Conservation (phyloP, 805 yeast species). For the Yarrowia porcina region DNA sequence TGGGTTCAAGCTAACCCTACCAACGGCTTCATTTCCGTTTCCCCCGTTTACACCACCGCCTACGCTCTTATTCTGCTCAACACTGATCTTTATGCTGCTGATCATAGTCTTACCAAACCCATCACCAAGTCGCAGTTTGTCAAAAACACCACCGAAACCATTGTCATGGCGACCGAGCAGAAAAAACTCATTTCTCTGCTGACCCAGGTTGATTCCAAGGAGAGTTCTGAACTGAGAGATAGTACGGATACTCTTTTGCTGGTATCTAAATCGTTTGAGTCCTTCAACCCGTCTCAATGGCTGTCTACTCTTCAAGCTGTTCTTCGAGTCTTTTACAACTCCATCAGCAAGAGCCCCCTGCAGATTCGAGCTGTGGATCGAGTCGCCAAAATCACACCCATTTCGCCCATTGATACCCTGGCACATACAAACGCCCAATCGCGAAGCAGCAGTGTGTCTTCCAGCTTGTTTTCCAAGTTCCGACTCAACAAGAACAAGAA, state of each 20-base stretch:
- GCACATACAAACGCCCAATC: slow-evolving; percentile 8
- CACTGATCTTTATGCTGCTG: slow-evolving; percentile 68
- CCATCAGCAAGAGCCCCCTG: slow-evolving; percentile 33
- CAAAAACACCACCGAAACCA: slow-evolving; percentile 49
- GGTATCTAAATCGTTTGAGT: slow-evolving; percentile 27
- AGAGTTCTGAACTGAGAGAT: not conserved
- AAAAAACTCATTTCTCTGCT: slow-evolving; percentile 30
- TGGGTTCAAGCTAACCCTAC: slow-evolving; percentile 53
- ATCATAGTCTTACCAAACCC: slow-evolving; percentile 36
- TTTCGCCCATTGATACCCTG: not conserved
- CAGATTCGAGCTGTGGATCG: slow-evolving; percentile 19
- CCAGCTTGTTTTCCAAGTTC: slow-evolving; percentile 9
- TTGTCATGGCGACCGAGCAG: slow-evolving; percentile 33
- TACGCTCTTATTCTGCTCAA: slow-evolving; percentile 70
- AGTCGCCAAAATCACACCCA: slow-evolving; percentile 3
- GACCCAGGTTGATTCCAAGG: not conserved
- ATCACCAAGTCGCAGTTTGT: slow-evolving; percentile 47
- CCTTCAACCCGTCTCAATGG: slow-evolving; percentile 32
- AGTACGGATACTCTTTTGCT: slow-evolving; percentile 28
- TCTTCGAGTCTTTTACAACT: slow-evolving; percentile 32
- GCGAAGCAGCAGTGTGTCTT: not conserved
- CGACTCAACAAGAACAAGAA: slow-evolving; percentile 2
- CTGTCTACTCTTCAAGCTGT: slow-evolving; percentile 31
- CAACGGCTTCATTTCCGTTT: slow-evolving; percentile 50
- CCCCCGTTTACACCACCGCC: slow-evolving; percentile 65